Base-by-base conservation (phyloP, 2,329 filamentous ascomycete genomes). In the Mollisia scopiformis region DNA sequence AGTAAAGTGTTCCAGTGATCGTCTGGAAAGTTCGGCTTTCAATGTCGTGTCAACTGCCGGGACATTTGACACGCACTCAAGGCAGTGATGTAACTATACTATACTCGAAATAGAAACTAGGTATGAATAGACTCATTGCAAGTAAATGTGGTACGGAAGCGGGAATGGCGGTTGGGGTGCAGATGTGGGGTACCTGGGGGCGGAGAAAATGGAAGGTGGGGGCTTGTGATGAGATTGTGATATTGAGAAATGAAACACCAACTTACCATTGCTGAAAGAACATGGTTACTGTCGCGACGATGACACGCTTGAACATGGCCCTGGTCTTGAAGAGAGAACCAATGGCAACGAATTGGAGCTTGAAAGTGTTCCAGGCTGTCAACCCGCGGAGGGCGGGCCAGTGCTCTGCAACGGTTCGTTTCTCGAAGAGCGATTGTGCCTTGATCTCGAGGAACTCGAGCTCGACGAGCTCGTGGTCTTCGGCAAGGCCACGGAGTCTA, bases 381-480 rank as follows among this genome's bases (percentile, higher is more conserved):
- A 81, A 80, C 61, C 87, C 81, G 2, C 80, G 77, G 14, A 90
- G 77, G 33, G 88, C 79, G 0, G 90, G 90, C 73, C 90, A 92
- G 25, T 87, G 80, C 63, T 89, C 87, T 0, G 84, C 83, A 10
- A 88, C 80, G 0, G 85, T 86, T 33, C 86, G 84, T 76, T 93
- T 91, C 75, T 94, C 90, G 66, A 94, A 95, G 19, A 90, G 74
- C 0, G 86, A 88, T 73, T 92, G 88, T 0, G 90, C 89, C 73
- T 91, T 91, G 76, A 94, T 93, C 72, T 94, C 91, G n/a, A 92
- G 82, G 71, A 89, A 92, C 69, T 94, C 91, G 1, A 92, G 80
- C 65, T 89, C 83, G 37, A 93, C 84, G 0, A 91, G 81, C 59
- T 91, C 86, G 69, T 92, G 83, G 64, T 89, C 83, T 16, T 77